Evolutionary conservation across 257 asterid species (phyloP), one percentile per base, ranked within the genome.

Genomic region (Phtheirospermum japonicum): DNA sequence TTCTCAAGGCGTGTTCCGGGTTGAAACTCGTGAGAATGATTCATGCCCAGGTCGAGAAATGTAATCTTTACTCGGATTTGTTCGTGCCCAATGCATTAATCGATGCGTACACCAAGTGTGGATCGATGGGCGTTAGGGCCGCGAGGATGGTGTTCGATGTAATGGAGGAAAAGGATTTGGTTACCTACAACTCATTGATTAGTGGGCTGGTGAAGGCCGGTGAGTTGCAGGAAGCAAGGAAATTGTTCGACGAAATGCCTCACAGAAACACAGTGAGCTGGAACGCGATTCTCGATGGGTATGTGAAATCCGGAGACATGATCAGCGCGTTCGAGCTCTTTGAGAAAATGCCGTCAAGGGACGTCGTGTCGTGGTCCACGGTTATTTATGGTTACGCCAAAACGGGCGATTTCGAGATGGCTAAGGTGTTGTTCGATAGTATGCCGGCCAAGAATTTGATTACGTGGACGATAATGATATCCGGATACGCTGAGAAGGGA

Each of bases 281-380:
- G 88, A 82, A 82, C 26, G 73, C 83, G 14, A 82, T 82, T 43
- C 59, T 82, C 67, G 81, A 74, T 63, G 83, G 83, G 28, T 75
- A 79, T 63, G 83, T 71, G 31, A 82, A 82, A 78, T 80, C 78
- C 20, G 88, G 83, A 18, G 75, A 79, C 65, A 79, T 82, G 85
- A 37, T 23, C 49, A 49, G 39, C 3, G 85, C 85, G 10, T 70
- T 78, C 54, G 79, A 82, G 61, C 59, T 90, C 51, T 90, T 90
- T 51, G 65, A 80, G 60, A 83, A 66, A 37, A 80, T 85, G 77
- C 86, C 87, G 1, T 62, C 36, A 18, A 80, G 89, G 77, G 84
- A 90, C 75, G 91, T 82, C 5, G 85, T 90, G 6, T 83, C 98
- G 0, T 90, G 96, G 98, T 82, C 96, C 10, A 85, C 90, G 0